Base-by-base conservation (phyloP, 805 yeast species). In the Candida arabinofermentans region DNA sequence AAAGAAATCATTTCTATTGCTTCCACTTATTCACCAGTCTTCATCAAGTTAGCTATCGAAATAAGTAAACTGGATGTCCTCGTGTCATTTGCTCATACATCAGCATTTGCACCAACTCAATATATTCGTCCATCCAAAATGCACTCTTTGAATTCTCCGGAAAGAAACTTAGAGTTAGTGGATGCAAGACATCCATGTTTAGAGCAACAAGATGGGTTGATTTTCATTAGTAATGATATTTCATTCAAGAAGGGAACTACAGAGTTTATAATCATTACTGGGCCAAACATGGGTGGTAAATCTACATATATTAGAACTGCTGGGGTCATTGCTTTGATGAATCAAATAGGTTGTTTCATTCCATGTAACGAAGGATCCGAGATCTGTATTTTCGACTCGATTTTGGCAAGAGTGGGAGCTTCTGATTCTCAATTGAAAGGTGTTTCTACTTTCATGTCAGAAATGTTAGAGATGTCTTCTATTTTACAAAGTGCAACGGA, bases 271-370 rank as follows among this genome's bases (percentile, higher is more conserved):
- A 84, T 93, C 17, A 87, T 93, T 21, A 90, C 97, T 0, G 97
- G 97, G 26, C 97, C 97, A 27, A 90, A 90, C 59, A 90, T 90
- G 97, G 97, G 97, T 47, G 97, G 97, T 58, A 90, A 90, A 61
- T 88, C 96, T 0, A 90, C 97, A 0, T 90, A 86, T 60, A 88
- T 90, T 37, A 74, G 96, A 48, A 96, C 90, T 55, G 72, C 86
- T 36, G 97, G 96, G 10, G 93, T 85, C 1, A 83, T 89, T 41
- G 82, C 93, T 2, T 66, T 90, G 17, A 74, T 90, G 86, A 86
- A 87, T 22, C 97, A 90, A 60, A 77, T 88, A 17, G 97, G 97
- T 1, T 83, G 93, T 44, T 90, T 83, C 57, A 79, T 90, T 21
- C 99, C 99, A 2, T 83, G 84, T 46, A 67, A 68, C 10, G 71